phyloP scores from a whole-genome alignment of 345 rosid species.

The Eucalyptus globulus region DNA sequence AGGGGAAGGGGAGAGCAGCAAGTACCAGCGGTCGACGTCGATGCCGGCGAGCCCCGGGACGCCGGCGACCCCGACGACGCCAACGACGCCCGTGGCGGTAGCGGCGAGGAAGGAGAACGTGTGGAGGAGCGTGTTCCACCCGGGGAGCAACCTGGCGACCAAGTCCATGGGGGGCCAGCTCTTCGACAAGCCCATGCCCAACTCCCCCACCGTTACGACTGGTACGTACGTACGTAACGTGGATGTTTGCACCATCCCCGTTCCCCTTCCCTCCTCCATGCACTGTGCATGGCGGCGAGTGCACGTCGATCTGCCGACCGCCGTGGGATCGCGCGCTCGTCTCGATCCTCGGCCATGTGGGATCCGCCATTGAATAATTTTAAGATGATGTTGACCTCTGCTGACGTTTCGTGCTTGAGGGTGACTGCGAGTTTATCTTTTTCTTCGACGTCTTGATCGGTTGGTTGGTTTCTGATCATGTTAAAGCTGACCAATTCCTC shows the following conservation, averaged over 20 bases:
- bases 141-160: conserved; percentile 92
- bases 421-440: neutral
- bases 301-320: neutral
- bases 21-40: conserved; percentile 40
- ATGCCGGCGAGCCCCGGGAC: conserved; percentile 57
- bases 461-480: neutral
- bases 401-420: neutral
- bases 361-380: neutral
- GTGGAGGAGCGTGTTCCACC: conserved; percentile 96
- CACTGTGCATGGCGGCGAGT: neutral
- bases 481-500: neutral
- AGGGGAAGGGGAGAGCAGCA: conserved; percentile 33
- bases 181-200: conserved; percentile 79
- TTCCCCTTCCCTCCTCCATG: neutral
- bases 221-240: conserved; percentile 17
- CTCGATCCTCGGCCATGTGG: neutral
- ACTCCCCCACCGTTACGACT: conserved; percentile 96
- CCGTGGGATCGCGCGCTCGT: neutral
- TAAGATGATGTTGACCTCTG: neutral
- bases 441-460: neutral
- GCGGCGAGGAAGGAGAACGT: conserved; percentile 73
- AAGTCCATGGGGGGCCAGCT: conserved; percentile 42
- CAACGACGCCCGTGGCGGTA: conserved; percentile 24
- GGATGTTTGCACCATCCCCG: too few species aligned
- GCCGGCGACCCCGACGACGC: conserved; percentile 59